phyloP scores from a whole-genome alignment of 306 rosid species.

The Gynostemma pentaphyllum region DNA sequence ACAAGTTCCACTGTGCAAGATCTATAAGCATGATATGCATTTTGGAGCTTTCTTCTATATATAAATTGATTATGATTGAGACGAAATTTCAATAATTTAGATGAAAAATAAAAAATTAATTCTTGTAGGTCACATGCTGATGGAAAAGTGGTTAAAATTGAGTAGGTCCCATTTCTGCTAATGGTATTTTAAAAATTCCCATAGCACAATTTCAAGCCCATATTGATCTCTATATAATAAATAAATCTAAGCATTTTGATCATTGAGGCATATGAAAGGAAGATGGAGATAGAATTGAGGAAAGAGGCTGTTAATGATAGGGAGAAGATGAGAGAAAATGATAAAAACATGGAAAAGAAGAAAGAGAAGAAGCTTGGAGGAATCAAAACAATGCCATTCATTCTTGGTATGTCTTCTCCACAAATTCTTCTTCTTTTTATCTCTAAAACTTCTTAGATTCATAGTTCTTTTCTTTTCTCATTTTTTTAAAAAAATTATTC shows the following conservation, averaged over 20 bases:
- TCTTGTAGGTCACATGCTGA: background rate
- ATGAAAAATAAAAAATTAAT: background rate
- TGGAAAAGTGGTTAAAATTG: background rate
- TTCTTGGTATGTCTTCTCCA: conserved; percentile 26
- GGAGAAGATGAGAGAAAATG: conserved; percentile 3
- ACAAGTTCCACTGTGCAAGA: background rate
- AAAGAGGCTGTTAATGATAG: conserved; percentile 2
- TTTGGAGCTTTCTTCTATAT: background rate
- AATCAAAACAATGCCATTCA: conserved; percentile 47
- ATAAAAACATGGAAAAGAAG: conserved; percentile 1
- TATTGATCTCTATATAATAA: no score
- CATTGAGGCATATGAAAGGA: background rate
- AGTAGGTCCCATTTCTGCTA: background rate
- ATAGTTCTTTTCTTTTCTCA: background rate
- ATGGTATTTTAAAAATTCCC: background rate
- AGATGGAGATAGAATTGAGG: background rate
- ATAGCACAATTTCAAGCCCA: background rate
- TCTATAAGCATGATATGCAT: background rate
- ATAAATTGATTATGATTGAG: background rate
- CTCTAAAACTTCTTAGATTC: background rate
- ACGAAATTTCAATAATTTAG: background rate
- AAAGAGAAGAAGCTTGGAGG: conserved; percentile 31
- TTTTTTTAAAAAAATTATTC: no score
- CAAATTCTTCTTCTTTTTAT: background rate
- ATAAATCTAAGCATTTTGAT: background rate